Evolutionary conservation across 2,329 filamentous ascomycete species (phyloP).

Genomic region (Cladophialophora psammophila): DNA sequence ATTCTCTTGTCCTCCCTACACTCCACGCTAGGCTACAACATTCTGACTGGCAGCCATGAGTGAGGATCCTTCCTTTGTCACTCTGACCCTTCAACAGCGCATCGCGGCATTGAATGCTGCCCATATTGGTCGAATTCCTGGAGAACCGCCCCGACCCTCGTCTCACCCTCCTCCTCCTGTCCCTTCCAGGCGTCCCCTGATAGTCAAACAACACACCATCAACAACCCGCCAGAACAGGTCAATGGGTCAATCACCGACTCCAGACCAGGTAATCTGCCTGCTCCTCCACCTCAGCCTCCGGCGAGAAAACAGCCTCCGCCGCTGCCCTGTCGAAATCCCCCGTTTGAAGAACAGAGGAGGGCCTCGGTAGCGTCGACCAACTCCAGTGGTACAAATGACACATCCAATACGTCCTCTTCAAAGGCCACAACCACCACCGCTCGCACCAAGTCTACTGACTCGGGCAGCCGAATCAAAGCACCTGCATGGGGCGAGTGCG

Average conservation of each 20-base stretch:
- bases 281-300: constrained; percentile 37
- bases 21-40: constrained; percentile 21
- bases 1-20: constrained; percentile 16
- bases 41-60: constrained; percentile 43
- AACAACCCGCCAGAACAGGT: constrained; percentile 47
- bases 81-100: constrained; percentile 55
- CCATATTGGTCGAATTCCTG: constrained; percentile 49
- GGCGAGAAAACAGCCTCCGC: constrained; percentile 48
- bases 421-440: constrained; percentile 27
- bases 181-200: constrained; percentile 42
- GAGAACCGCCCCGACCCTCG: constrained; percentile 42
- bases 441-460: constrained; percentile 42
- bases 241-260: constrained; percentile 45
- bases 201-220: constrained; percentile 44
- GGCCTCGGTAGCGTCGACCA: constrained; percentile 59
- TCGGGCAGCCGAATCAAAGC: constrained; percentile 56
- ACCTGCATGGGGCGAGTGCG: constrained; percentile 63
- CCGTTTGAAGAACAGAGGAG: constrained; percentile 44
- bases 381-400: constrained; percentile 55
- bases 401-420: constrained; percentile 34
- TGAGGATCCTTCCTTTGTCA: constrained; percentile 48
- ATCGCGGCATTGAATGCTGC: constrained; percentile 55
- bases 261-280: constrained; percentile 42
- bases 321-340: constrained; percentile 54
- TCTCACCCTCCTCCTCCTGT: constrained; percentile 38